Percentiles rank a stretch among this genome's conserved stretches.
phyloP scores from a whole-genome alignment of 2,329 filamentous ascomycete species.

The Penicillium sclerotigenum region DNA sequence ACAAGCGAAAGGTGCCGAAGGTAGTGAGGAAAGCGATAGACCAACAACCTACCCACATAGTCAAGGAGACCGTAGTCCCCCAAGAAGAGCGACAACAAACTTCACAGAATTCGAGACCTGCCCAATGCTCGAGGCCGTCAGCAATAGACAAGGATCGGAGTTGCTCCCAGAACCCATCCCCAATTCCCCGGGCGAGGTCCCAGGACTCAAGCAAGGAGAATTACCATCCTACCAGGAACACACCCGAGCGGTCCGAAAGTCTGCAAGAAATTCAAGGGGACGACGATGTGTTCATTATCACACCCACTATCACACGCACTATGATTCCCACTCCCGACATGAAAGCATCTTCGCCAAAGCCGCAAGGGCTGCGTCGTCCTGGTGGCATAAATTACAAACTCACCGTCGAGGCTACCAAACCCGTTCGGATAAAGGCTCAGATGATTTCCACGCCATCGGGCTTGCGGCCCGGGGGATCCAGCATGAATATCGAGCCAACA shows the following conservation, averaged over 20 bases:
- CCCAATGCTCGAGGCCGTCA: conserved; percentile 35
- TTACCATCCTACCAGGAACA: conserved; percentile 9
- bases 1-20: conserved; percentile 21
- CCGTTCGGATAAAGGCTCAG: conserved; percentile 27
- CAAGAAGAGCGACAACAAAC: conserved; percentile 30
- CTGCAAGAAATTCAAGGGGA: conserved; percentile 16
- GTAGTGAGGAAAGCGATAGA: conserved; percentile 7
- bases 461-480: conserved; percentile 25
- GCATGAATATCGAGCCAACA: conserved; percentile 25
- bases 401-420: conserved; percentile 29
- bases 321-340: conserved; percentile 33
- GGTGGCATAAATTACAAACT: conserved; percentile 20
- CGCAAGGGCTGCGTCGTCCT: conserved; percentile 19
- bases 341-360: conserved; percentile 16
- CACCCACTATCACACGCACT: conserved; percentile 44
- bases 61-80: conserved; percentile 19
- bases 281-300: conserved; percentile 38
- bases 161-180: conserved; percentile 16
- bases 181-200: conserved; percentile 16
- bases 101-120: conserved; percentile 37
- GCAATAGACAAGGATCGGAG: conserved; percentile 25
- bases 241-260: conserved; percentile 14
- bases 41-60: conserved; percentile 8
- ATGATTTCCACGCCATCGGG: conserved; percentile 26
- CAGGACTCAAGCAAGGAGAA: conserved; percentile 28